phyloP scores from a whole-genome alignment of 2,329 filamentous ascomycete species.

The Tolypocladium guangdongense region DNA sequence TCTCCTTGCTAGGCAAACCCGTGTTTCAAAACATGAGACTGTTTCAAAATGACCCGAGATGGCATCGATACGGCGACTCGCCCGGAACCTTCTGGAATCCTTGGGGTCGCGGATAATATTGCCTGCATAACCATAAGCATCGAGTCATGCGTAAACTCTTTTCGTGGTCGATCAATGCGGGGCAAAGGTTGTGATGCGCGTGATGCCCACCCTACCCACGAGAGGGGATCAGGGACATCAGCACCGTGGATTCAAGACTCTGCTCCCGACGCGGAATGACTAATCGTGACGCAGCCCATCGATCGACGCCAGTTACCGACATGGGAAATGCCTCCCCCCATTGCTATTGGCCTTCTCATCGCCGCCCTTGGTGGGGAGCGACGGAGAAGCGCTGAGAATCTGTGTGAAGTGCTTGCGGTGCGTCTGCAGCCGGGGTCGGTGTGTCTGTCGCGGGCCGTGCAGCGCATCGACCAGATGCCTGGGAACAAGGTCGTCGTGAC shows the following conservation, averaged over 20 bases:
- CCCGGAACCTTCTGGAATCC: not conserved
- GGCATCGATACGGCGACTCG: not conserved
- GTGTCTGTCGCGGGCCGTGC: constrained; percentile 6
- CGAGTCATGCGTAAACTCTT: not conserved
- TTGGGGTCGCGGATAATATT: not conserved
- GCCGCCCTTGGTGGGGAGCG: not conserved
- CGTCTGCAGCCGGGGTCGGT: constrained; percentile 7
- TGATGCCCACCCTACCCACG: no score
- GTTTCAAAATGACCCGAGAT: not conserved
- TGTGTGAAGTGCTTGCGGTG: constrained; percentile 6
- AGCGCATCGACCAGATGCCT: constrained; percentile 8
- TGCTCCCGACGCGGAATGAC: not conserved
- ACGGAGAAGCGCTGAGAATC: not conserved
- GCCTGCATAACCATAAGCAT: not conserved
- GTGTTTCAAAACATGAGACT: not conserved
- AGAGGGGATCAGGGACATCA: not conserved
- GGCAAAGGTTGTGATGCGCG: not conserved
- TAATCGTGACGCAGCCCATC: not conserved
- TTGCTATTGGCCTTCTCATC: not conserved
- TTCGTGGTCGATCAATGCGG: not conserved
- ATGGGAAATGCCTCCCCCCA: not conserved
- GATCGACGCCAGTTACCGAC: no score
- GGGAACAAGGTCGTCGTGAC: constrained; percentile 6
- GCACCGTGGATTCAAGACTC: not conserved
- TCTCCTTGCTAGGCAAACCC: not conserved